Base-by-base conservation (phyloP, 1,139 yeast genomes). In the Insectozyma bohioensis region DNA sequence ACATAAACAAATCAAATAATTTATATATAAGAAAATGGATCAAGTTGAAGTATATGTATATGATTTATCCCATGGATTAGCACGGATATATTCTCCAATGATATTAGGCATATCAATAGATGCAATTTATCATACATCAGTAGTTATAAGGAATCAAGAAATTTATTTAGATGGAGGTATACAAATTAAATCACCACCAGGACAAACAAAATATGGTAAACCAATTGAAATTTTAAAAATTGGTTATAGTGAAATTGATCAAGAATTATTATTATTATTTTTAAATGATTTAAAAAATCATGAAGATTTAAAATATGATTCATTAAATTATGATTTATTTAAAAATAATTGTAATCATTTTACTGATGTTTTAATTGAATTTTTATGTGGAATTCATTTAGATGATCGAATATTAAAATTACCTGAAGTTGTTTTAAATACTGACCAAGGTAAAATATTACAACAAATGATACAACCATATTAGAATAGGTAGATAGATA, bases 341-440 rank as follows among this genome's bases (percentile, higher is more conserved):
- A 72, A 72, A 35, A 80, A 80, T 54, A 81, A 81, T 49, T 81
- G 88, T 54, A 81, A 81, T 55, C 84, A 81, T 44, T 80, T 81
- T 56, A 68, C 83, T 11, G 73, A 79, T 42, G 76, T 71, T 29
- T 48, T 77, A 36, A 52, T 75, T 30, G 80, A 80, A 43, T 80
- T 81, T 43, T 58, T 80, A 41, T 78, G 76, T 24, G 85, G 82
- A 11, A 60, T 64, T 40, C 56, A 56, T 36, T 49, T 69, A 48
- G 59, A 75, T 56, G 56, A 82, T 64, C 33, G 64, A 46, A 79
- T 81, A 17, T 56, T 71, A 32, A 56, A 63, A 16, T 61, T 80
- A 27, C 87, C 88, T 0, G 66, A 69, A 28, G 65, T 63, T 24
- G 86, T 81, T 2, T 61, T 80, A 39, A 59, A 58, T 24, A 73